Conservation (phyloP, 176 grass and related monocot species). For the Musa troglodytarum region DNA sequence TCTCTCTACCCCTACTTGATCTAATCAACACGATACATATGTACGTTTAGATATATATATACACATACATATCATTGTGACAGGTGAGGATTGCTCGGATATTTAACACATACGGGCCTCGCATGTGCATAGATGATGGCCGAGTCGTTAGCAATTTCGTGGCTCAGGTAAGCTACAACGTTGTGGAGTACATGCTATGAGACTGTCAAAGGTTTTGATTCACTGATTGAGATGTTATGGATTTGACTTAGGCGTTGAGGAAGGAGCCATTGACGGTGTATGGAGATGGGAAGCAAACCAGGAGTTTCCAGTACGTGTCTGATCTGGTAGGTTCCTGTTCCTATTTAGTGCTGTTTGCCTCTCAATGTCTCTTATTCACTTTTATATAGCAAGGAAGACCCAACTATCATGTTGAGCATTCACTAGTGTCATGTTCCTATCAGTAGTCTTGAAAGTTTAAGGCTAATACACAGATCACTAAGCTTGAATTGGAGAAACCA, state of each 20-base stretch:
- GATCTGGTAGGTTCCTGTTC: constrained; percentile 3
- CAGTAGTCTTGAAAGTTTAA: no score
- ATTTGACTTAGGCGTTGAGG: constrained; percentile 8
- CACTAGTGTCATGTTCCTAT: no score
- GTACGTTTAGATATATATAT: neutral
- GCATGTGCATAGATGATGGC: constrained; percentile 18
- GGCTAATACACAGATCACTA: no score
- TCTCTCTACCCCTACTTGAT: neutral
- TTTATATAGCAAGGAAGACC: no score
- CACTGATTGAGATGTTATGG: neutral
- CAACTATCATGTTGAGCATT: no score
- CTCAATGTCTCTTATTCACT: no score
- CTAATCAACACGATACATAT: neutral
- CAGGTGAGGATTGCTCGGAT: constrained; percentile 18
- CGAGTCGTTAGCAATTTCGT: constrained; percentile 11
- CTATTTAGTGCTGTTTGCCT: no score
- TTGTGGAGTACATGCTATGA: neutral
- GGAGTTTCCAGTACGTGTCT: constrained; percentile 13
- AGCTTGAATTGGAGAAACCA: no score
- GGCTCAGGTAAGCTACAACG: neutral
- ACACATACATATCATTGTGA: no score
- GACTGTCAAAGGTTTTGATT: neutral
- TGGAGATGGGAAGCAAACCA: constrained; percentile 12
- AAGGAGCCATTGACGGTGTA: constrained; percentile 12
- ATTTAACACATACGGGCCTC: constrained; percentile 14